These are phyloP conservation scores for Uncinocarpus reesii DNA, from an alignment of 2,329 filamentous ascomycete genomes.

Conservation along the genomic window DNA sequence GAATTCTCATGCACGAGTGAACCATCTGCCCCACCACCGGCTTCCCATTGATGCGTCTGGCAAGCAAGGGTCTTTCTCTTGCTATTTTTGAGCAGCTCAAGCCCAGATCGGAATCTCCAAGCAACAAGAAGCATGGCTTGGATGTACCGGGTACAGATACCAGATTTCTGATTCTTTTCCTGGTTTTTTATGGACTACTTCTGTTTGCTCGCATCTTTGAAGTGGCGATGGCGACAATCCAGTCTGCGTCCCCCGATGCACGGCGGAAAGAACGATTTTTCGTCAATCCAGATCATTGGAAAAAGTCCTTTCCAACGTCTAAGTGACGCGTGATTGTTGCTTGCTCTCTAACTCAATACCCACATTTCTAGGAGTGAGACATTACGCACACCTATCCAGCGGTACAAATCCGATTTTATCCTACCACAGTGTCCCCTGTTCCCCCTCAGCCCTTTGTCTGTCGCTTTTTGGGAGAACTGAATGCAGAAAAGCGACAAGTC, in stretches of 20 bases:
- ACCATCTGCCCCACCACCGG: not conserved
- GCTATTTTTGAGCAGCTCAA: not conserved
- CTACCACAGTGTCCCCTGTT: not conserved
- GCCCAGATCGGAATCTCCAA: too few relatives aligned
- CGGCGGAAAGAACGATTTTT: not conserved
- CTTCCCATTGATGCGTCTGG: too few relatives aligned
- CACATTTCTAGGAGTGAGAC: slow-evolving; percentile 3
- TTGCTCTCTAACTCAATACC: not conserved
- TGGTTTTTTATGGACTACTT: too few relatives aligned
- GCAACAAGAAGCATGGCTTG: too few relatives aligned
- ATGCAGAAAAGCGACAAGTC: not conserved
- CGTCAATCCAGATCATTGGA: not conserved
- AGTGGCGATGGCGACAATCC: too few relatives aligned
- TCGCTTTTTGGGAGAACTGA: not conserved
- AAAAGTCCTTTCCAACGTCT: not conserved
- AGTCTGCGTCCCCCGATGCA: too few relatives aligned
- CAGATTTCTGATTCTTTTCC: too few relatives aligned
- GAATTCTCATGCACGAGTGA: not conserved
- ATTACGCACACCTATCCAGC: slow-evolving; percentile 2
- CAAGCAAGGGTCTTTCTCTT: not conserved
- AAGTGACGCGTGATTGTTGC: not conserved
- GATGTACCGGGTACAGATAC: too few relatives aligned
- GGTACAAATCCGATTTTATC: slow-evolving; percentile 4
- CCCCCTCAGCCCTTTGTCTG: not conserved
- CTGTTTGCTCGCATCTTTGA: too few relatives aligned